phyloP scores from a whole-genome alignment of 129 eudicot genomes.

The Sambucus nigra region DNA sequence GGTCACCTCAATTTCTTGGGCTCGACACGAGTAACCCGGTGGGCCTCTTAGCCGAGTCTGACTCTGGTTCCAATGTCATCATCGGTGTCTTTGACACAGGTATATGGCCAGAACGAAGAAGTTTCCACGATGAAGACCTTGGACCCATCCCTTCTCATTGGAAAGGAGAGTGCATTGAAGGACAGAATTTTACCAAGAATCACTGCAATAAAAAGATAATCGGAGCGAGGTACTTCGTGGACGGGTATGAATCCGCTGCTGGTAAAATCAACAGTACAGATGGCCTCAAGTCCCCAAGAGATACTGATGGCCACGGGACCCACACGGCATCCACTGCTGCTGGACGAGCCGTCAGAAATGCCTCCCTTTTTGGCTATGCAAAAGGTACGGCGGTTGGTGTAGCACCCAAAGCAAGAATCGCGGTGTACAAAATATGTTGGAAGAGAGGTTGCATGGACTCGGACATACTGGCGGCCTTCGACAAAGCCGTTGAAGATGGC shows the following conservation, averaged over 20 bases:
- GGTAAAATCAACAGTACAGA: slow-evolving; percentile 9
- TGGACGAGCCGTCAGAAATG: slow-evolving; percentile 45
- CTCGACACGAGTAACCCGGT: slow-evolving; percentile 23
- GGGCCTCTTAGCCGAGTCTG: slow-evolving; percentile 39
- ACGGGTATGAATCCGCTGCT: slow-evolving; percentile 32
- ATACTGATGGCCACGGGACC: slow-evolving; percentile 75
- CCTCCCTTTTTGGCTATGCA: slow-evolving; percentile 57
- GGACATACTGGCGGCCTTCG: slow-evolving; percentile 64
- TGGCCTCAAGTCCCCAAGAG: slow-evolving; percentile 41
- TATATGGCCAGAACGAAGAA: slow-evolving; percentile 65
- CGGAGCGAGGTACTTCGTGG: slow-evolving; percentile 53
- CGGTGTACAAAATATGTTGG: slow-evolving; percentile 72
- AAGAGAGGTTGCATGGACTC: slow-evolving; percentile 41
- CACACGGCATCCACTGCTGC: slow-evolving; percentile 89
- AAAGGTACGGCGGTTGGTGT: slow-evolving; percentile 61
- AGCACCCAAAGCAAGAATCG: slow-evolving; percentile 75
- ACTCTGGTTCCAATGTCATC: slow-evolving; percentile 59
- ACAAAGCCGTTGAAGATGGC: slow-evolving; percentile 73
- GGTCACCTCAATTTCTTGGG: slow-evolving; percentile 62
- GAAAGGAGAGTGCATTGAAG: slow-evolving; percentile 81
- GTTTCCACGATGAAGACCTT: slow-evolving; percentile 73
- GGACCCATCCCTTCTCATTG: slow-evolving; percentile 63
- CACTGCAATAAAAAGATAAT: slow-evolving; percentile 70
- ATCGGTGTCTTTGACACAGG: slow-evolving; percentile 85
- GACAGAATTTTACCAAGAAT: slow-evolving; percentile 32